A percentile compares a stretch with the other conserved stretches of the same genome.
Evolutionary conservation across 768 basidiomycete species (phyloP).

Genomic region (Trametes coccinea): DNA sequence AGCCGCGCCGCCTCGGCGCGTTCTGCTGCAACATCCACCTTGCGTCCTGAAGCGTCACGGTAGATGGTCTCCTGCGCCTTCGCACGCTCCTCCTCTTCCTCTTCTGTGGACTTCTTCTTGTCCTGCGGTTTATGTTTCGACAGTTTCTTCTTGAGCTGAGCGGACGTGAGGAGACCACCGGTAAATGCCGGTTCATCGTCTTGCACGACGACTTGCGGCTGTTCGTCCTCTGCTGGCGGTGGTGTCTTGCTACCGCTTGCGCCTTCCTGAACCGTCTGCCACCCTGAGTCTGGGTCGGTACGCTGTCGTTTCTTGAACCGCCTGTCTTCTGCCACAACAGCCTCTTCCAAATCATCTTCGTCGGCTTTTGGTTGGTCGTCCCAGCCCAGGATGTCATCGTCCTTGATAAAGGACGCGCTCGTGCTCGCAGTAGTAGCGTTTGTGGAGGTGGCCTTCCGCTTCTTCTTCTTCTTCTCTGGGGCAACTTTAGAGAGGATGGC

Average conservation of each 20-base stretch:
- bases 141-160: constrained; percentile 68
- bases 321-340: constrained; percentile 71
- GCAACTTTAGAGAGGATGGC: constrained; percentile 78
- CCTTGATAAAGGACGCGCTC: constrained; percentile 40
- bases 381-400: constrained; percentile 71
- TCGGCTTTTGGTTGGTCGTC: constrained; percentile 54
- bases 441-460: constrained; percentile 51
- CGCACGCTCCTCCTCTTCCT: constrained; percentile 54
- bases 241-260: constrained; percentile 44
- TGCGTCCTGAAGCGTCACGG: constrained; percentile 84
- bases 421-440: constrained; percentile 32
- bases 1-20: constrained; percentile 79
- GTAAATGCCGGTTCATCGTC: constrained; percentile 45
- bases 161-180: constrained; percentile 79
- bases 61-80: constrained; percentile 89
- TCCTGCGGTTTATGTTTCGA: constrained; percentile 41
- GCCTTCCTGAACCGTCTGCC: constrained; percentile 68
- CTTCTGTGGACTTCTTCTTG: constrained; percentile 35
- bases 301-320: constrained; percentile 77
- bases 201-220: constrained; percentile 58
- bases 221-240: constrained; percentile 62
- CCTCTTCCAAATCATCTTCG: constrained; percentile 59
- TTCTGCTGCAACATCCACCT: constrained; percentile 85
- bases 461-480: constrained; percentile 65
- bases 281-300: constrained; percentile 51